These are phyloP conservation scores for Salisapilia sapeloensis DNA, from an alignment of 352 stramenopile genomes.

Conservation along the genomic window DNA sequence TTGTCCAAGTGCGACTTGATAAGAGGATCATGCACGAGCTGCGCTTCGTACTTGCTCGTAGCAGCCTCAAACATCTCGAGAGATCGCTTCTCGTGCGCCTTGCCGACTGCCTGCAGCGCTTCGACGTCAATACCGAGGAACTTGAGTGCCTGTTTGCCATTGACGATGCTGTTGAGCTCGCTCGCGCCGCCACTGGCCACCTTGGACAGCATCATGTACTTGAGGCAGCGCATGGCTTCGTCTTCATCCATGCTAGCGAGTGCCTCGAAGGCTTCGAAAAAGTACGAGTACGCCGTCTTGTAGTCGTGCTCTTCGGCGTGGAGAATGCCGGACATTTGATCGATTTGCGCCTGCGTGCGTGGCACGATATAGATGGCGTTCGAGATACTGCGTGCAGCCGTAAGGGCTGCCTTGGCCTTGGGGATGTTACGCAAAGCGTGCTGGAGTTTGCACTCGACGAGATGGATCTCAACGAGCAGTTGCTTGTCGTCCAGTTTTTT, in stretches of 20 bases:
- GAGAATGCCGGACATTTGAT: conserved; percentile 95
- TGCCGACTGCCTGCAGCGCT: conserved; percentile 91
- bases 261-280: conserved; percentile 95
- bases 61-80: conserved; percentile 79
- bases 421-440: conserved; percentile 95
- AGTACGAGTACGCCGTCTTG: conserved; percentile 99
- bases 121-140: conserved; percentile 93
- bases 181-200: conserved; percentile 84
- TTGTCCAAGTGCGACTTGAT: conserved; percentile 92
- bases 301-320: conserved; percentile 98
- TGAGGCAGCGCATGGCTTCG: conserved; percentile 79
- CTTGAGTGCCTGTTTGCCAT: conserved; percentile 93
- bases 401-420: conserved; percentile 94
- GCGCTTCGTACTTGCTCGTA: conserved; percentile 78
- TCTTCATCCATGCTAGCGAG: conserved; percentile 86
- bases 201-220: conserved; percentile 98
- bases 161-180: conserved; percentile 92
- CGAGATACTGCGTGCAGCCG: conserved; percentile 91
- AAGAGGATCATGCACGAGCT: conserved; percentile 70
- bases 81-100: conserved; percentile 88
- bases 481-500: conserved; percentile 99
- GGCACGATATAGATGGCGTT: conserved; percentile 97
- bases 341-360: conserved; percentile 88
- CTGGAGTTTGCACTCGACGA: conserved; percentile 96
- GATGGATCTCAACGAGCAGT: conserved; percentile 96